A percentile compares a stretch with the other conserved stretches of the same genome.
Evolutionary conservation across 139 green algal genomes (phyloP).

Genomic region (Chlamydomonas sphaeroides): DNA sequence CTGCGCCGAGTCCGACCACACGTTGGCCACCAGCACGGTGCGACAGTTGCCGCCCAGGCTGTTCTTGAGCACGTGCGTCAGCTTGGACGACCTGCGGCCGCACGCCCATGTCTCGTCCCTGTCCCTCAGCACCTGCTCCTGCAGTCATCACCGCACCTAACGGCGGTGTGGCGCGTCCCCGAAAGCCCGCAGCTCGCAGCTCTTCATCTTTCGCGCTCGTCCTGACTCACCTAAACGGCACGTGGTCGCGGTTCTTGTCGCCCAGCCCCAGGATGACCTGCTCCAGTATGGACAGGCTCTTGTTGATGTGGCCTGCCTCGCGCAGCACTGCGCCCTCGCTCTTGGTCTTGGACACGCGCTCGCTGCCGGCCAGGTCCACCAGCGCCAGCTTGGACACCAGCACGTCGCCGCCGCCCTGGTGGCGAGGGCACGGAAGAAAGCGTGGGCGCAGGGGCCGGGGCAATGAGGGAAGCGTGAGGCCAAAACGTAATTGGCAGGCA

Average conservation of each 20-base stretch:
- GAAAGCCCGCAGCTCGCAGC: no score
- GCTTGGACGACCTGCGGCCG: constrained; percentile 62
- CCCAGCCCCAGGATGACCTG: constrained; percentile 72
- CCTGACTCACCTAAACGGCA: constrained; percentile 69
- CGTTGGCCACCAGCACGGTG: constrained; percentile 75
- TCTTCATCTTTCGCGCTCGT: not conserved
- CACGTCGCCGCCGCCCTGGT: constrained; percentile 21
- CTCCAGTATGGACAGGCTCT: constrained; percentile 76
- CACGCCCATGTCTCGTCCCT: no score
- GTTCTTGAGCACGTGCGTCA: constrained; percentile 82
- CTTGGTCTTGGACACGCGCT: constrained; percentile 78
- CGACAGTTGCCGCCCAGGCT: constrained; percentile 79
- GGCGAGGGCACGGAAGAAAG: no score
- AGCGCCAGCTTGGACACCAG: constrained; percentile 69
- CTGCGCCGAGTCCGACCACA: constrained; percentile 70
- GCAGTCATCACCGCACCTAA: no score
- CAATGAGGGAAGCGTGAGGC: no score
- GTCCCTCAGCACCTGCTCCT: no score
- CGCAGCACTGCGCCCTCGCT: constrained; percentile 68
- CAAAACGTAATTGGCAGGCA: no score
- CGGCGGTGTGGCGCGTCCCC: no score
- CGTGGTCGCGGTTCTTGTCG: constrained; percentile 61
- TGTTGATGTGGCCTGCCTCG: constrained; percentile 83
- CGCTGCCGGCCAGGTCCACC: constrained; percentile 79
- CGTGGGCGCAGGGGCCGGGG: no score